Evolutionary conservation across 2,329 filamentous ascomycete genomes (phyloP).

Genomic region (Lasiodiplodia sp.): DNA sequence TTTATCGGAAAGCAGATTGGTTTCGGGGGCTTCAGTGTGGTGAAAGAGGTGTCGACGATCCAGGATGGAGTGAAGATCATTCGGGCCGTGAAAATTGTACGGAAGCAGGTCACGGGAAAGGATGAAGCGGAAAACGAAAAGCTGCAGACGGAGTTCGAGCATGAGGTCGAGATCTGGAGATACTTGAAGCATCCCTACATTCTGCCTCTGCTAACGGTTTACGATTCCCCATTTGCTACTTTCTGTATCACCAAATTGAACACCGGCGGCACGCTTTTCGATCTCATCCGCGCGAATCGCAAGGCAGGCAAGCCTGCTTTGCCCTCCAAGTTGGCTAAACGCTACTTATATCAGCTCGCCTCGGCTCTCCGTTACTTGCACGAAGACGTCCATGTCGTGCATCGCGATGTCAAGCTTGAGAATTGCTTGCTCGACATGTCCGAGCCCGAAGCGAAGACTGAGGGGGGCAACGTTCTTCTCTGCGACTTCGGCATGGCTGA

Average conservation of each 20-base stretch:
- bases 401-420: conserved; percentile 73
- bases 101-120: conserved; percentile 63
- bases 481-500: conserved; percentile 76
- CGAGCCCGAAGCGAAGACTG: conserved; percentile 53
- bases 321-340: conserved; percentile 59
- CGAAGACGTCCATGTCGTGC: conserved; percentile 70
- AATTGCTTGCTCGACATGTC: conserved; percentile 70
- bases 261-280: conserved; percentile 69
- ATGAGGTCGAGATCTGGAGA: conserved; percentile 73
- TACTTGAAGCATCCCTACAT: conserved; percentile 69
- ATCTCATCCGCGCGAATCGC: conserved; percentile 65
- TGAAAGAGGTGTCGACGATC: conserved; percentile 72
- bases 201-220: conserved; percentile 68
- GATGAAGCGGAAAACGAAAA: conserved; percentile 69
- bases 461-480: conserved; percentile 65
- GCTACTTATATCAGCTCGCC: conserved; percentile 69
- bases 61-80: conserved; percentile 60
- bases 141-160: conserved; percentile 71
- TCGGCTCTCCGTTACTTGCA: conserved; percentile 71
- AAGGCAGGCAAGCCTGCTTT: conserved; percentile 47
- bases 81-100: conserved; percentile 73
- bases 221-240: conserved; percentile 72
- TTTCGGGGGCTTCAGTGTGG: conserved; percentile 70
- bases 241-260: conserved; percentile 72
- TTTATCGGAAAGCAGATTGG: conserved; percentile 72